Percentiles rank a stretch among this genome's conserved stretches.
Conservation (phyloP, 1,139 yeast genomes). For the Pichia sp. region DNA sequence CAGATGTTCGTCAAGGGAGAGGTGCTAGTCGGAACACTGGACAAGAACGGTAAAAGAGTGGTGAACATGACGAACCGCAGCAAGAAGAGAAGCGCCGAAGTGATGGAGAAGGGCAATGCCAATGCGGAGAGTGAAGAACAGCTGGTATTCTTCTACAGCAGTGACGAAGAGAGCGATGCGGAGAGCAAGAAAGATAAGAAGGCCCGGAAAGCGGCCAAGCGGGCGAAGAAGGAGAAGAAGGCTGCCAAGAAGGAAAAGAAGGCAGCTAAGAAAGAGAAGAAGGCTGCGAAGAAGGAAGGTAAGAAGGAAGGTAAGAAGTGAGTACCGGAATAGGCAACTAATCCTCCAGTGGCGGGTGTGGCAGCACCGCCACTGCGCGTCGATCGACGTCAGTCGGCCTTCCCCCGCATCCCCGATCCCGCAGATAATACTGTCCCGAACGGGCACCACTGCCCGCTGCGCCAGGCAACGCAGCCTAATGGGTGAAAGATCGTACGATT, state of each 20-base stretch:
- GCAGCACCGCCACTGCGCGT: no score
- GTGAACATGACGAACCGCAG: background rate
- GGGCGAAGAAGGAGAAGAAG: slow-evolving; percentile 16
- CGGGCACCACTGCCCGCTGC: no score
- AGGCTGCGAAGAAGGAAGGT: slow-evolving; percentile 8
- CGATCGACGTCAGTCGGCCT: no score
- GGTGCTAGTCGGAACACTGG: slow-evolving; percentile 74
- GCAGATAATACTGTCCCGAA: no score
- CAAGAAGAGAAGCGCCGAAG: slow-evolving; percentile 32
- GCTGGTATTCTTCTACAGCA: slow-evolving; percentile 24
- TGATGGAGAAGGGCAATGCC: slow-evolving; percentile 14
- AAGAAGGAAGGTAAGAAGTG: slow-evolving; percentile 17
- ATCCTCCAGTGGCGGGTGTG: no score
- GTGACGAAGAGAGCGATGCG: slow-evolving; percentile 17
- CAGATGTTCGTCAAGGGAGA: slow-evolving; percentile 84
- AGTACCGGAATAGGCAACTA: slow-evolving; percentile 1
- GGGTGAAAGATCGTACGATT: no score
- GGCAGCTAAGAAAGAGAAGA: slow-evolving; percentile 13
- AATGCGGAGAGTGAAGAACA: slow-evolving; percentile 19
- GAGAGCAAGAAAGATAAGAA: slow-evolving; percentile 17
- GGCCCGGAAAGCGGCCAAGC: slow-evolving; percentile 15
- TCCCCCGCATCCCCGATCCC: no score
- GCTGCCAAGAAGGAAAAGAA: slow-evolving; percentile 18
- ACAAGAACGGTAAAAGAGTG: background rate
- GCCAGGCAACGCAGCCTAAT: no score